These are phyloP conservation scores for Chenopodium formosanum DNA, from an alignment of 148 eudicot genomes.

Conservation along the genomic window DNA sequence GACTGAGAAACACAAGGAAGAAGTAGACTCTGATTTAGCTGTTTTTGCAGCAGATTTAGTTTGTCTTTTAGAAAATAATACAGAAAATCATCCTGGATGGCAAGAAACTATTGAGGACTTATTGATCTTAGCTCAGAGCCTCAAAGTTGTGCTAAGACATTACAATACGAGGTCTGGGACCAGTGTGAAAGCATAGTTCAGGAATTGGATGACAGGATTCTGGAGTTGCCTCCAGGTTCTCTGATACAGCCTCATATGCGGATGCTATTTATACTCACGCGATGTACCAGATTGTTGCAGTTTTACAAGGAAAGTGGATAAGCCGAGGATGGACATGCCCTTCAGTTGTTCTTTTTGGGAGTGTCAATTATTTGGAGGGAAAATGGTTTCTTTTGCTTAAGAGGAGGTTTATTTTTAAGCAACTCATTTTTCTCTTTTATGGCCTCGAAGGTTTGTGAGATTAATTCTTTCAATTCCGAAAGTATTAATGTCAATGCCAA, in stretches of 20 bases:
- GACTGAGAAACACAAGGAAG: slow-evolving; percentile 98
- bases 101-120: slow-evolving; percentile 93
- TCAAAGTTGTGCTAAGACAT: slow-evolving; percentile 87
- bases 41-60: slow-evolving; percentile 94
- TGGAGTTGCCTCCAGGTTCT: slow-evolving; percentile 81
- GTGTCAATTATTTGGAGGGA: no score
- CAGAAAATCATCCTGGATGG: slow-evolving; percentile 87
- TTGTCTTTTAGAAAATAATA: slow-evolving; percentile 82
- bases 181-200: slow-evolving; percentile 97
- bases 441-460: no score
- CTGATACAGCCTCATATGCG: slow-evolving; percentile 97
- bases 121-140: slow-evolving; percentile 77
- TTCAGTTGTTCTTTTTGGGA: no score
- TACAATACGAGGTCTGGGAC: slow-evolving; percentile 92
- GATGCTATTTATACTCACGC: slow-evolving; percentile 95
- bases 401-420: no score
- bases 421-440: no score
- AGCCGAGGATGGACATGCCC: slow-evolving; percentile 76
- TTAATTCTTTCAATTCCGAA: no score
- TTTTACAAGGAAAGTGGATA: slow-evolving; percentile 98
- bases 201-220: slow-evolving; percentile 94
- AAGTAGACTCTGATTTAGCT: slow-evolving; percentile 91
- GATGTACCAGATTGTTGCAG: slow-evolving; percentile 94
- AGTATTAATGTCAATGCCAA: no score
- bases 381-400: no score